Evolutionary conservation across 2,329 filamentous ascomycete genomes (phyloP).

Genomic region (Diaporthe citri): DNA sequence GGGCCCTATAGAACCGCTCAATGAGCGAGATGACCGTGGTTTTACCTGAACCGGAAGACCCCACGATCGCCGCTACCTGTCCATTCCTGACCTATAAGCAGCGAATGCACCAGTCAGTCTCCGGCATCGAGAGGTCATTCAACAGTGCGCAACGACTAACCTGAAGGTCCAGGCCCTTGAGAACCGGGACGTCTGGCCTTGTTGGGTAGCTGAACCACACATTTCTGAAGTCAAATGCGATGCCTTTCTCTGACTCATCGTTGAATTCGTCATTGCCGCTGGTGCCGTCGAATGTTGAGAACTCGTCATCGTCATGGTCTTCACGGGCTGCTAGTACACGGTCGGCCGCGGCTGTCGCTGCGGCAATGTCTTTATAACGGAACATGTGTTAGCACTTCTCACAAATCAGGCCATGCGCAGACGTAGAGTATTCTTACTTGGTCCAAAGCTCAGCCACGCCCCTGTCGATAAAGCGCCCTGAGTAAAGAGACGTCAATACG

Average conservation of each 20-base stretch:
- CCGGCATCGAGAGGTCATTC: background rate
- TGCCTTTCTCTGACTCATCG: conserved; percentile 46
- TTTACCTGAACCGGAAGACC: background rate
- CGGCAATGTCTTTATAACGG: conserved; percentile 44
- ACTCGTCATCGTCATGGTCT: background rate
- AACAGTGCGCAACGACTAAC: background rate
- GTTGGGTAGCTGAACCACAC: conserved; percentile 38
- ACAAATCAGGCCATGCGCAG: too few relatives aligned
- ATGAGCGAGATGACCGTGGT: conserved; percentile 27
- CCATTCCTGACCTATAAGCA: background rate
- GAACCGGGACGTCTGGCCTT: conserved; percentile 4
- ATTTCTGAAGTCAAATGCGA: conserved; percentile 28
- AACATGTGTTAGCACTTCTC: too few relatives aligned
- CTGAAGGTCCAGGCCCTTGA: conserved; percentile 27
- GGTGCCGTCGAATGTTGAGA: background rate
- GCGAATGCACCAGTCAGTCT: too few relatives aligned
- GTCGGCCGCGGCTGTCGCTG: conserved; percentile 48
- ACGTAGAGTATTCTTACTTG: conserved; percentile 38
- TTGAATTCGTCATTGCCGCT: conserved; percentile 49
- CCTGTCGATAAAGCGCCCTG: conserved; percentile 46
- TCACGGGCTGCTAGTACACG: conserved; percentile 44
- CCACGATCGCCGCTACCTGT: background rate
- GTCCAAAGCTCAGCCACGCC: conserved; percentile 50
- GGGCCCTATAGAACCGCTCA: conserved; percentile 47
- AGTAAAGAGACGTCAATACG: background rate